A percentile compares a stretch with the other conserved stretches of the same genome.
phyloP scores from a whole-genome alignment of 495 filamentous ascomycete genomes.

The Podospora anserina region DNA sequence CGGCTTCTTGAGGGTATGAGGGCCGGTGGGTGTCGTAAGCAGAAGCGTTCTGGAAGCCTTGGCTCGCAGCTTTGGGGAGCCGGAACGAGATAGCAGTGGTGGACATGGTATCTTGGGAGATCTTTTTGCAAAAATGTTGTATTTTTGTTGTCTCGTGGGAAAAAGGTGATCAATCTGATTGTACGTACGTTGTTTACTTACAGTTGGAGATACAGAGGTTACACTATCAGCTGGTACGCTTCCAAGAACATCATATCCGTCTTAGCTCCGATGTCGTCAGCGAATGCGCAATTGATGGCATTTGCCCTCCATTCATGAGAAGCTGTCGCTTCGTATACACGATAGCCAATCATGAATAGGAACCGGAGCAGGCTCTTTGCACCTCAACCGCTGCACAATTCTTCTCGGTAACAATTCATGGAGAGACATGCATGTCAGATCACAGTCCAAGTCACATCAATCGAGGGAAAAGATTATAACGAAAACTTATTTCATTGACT shows the following conservation, averaged over 20 bases:
- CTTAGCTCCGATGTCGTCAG: slow-evolving; percentile 6
- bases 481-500: neutral
- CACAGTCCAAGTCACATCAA: neutral
- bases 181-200: neutral
- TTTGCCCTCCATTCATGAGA: neutral
- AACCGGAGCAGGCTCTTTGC: no score
- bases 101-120: neutral
- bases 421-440: neutral
- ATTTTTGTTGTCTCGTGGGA: neutral
- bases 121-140: neutral
- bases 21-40: slow-evolving; percentile 62
- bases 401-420: no score
- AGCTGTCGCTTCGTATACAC: neutral
- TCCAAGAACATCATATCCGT: slow-evolving; percentile 2
- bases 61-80: slow-evolving; percentile 30
- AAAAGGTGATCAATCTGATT: neutral
- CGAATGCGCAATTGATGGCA: neutral
- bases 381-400: no score
- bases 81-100: slow-evolving; percentile 9
- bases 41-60: slow-evolving; percentile 56
- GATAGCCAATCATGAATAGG: neutral
- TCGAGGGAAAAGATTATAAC: neutral
- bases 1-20: slow-evolving; percentile 53
- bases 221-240: neutral
- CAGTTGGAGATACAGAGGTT: neutral